Conservation (phyloP, 2,329 filamentous ascomycete genomes). For the Polytolypa hystricis region DNA sequence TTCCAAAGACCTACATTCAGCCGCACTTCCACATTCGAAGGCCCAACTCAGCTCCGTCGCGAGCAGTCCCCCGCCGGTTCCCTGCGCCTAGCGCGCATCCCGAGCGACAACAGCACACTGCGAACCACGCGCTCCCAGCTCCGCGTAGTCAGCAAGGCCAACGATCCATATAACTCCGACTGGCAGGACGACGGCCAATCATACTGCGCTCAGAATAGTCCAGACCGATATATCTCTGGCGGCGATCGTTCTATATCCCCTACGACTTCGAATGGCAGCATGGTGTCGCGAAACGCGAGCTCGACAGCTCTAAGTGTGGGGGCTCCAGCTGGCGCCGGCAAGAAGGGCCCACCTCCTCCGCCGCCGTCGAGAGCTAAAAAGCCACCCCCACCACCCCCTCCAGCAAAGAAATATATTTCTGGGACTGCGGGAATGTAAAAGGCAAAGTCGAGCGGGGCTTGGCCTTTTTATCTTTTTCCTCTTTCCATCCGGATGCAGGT, state of each 20-base stretch:
- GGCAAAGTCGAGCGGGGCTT: no score
- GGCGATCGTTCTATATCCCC: slow-evolving; percentile 44
- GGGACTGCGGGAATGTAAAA: slow-evolving; percentile 19
- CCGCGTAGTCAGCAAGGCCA: slow-evolving; percentile 28
- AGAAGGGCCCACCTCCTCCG: slow-evolving; percentile 52
- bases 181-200: slow-evolving; percentile 39
- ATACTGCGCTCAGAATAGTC: slow-evolving; percentile 37
- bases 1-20: slow-evolving; percentile 37
- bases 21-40: slow-evolving; percentile 49
- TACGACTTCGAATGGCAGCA: slow-evolving; percentile 41
- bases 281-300: slow-evolving; percentile 40
- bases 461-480: no score
- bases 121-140: slow-evolving; percentile 38
- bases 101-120: slow-evolving; percentile 44
- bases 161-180: slow-evolving; percentile 36
- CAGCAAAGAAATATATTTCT: slow-evolving; percentile 45
- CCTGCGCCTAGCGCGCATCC: slow-evolving; percentile 39
- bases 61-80: slow-evolving; percentile 40
- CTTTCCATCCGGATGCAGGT: no score
- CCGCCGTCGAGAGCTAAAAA: slow-evolving; percentile 54
- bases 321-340: slow-evolving; percentile 21
- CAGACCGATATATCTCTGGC: slow-evolving; percentile 30
- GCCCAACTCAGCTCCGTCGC: slow-evolving; percentile 41
- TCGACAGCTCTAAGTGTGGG: slow-evolving; percentile 29
- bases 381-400: slow-evolving; percentile 52